A percentile compares a stretch with the other conserved stretches of the same genome.
These are phyloP conservation scores for Thinopyrum elongatum DNA, from an alignment of 176 grass and related monocot genomes.

Conservation along the genomic window DNA sequence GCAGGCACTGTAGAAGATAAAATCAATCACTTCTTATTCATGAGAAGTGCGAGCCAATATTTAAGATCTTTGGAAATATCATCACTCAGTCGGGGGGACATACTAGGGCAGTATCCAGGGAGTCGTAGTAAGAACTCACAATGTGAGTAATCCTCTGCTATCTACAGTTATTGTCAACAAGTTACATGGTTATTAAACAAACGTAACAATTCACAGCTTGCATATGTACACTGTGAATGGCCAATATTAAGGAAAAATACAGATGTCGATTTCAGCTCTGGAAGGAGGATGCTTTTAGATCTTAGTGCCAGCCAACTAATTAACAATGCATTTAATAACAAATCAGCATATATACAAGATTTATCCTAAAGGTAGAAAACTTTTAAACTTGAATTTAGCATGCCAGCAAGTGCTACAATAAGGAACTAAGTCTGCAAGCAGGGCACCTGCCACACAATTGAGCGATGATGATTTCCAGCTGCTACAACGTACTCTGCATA, in stretches of 20 bases:
- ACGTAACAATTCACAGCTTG: not conserved
- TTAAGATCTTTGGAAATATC: not conserved
- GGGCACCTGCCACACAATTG: constrained; percentile 93
- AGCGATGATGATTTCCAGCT: constrained; percentile 88
- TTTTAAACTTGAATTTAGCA: not conserved
- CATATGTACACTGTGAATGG: not conserved
- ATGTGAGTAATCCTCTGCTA: constrained; percentile 94
- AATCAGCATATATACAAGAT: not conserved
- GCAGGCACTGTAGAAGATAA: constrained; percentile 72
- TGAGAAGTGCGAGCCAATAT: not conserved
- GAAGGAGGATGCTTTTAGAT: not conserved
- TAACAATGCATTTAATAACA: not conserved
- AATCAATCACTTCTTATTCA: constrained; percentile 22
- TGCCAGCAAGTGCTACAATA: not conserved
- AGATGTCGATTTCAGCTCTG: not conserved
- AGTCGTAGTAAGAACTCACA: constrained; percentile 95
- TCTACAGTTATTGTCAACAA: constrained; percentile 49
- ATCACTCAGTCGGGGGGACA: constrained; percentile 27
- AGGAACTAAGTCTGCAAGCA: not conserved
- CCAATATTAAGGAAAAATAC: not conserved
- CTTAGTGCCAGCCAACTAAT: not conserved
- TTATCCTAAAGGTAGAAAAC: not conserved
- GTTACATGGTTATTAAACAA: constrained; percentile 12
- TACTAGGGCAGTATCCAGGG: constrained; percentile 97
- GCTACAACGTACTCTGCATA: constrained; percentile 93